Evolutionary conservation across 345 rosid species (phyloP).

Genomic region (Heritiera littoralis): DNA sequence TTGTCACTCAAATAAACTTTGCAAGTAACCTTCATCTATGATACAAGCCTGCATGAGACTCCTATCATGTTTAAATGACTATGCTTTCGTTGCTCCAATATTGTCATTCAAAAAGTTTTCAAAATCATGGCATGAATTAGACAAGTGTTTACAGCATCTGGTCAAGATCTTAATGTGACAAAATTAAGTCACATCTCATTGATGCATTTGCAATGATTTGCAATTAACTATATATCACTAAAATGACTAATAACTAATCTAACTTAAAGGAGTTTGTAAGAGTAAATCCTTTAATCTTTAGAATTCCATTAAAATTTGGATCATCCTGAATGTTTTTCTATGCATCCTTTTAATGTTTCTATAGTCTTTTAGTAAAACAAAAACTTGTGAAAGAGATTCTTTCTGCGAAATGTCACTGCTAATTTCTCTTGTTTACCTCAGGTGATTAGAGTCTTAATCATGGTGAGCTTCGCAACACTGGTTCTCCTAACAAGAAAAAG

Average conservation of each 20-base stretch:
- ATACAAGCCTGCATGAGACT: too few relatives aligned
- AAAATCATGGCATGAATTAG: too few relatives aligned
- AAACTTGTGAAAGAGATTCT: neutral
- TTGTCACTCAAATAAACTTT: neutral
- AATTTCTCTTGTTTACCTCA: slow-evolving; percentile 14
- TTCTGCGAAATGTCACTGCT: neutral
- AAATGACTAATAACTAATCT: too few relatives aligned
- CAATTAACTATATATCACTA: too few relatives aligned
- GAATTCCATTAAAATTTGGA: neutral
- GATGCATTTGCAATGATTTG: too few relatives aligned
- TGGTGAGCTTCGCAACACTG: slow-evolving; percentile 58
- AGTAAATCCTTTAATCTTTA: neutral
- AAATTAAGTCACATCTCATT: too few relatives aligned
- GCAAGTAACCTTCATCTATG: neutral
- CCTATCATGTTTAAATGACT: too few relatives aligned
- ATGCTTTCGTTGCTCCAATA: too few relatives aligned
- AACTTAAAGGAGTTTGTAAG: too few relatives aligned
- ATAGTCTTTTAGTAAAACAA: neutral
- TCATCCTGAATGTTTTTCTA: neutral
- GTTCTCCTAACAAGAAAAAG: slow-evolving; percentile 59
- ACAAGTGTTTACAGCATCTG: too few relatives aligned
- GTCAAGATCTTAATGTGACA: too few relatives aligned
- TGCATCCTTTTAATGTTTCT: neutral
- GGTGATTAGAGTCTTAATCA: slow-evolving; percentile 51
- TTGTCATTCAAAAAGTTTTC: too few relatives aligned